Base-by-base conservation (phyloP, 345 rosid genomes). In the Anacardium occidentale region DNA sequence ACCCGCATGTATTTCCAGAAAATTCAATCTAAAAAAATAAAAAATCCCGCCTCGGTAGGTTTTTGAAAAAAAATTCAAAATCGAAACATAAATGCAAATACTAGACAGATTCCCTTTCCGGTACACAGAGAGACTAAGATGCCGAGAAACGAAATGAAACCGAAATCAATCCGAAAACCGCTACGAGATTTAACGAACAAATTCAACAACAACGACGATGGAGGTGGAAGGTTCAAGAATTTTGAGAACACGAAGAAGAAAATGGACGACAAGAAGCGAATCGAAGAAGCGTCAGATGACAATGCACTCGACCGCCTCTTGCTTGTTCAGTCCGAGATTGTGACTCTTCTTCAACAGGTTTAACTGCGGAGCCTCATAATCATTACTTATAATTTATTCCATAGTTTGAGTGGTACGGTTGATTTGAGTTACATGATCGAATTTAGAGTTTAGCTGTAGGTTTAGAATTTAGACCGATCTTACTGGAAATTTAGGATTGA, bases 241-340 rank as follows among this genome's bases (percentile, higher is more conserved):
- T 76, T 85, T 0, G 61, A 10, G 45, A 75, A 70, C 51, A 13
- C 69, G 26, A 70, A 70, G 48, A 42, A 77, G 64, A 44, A 67
- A 69, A 50, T 25, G 37, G 63, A 15, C 10, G 55, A 67, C 8
- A 0, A 37, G 5, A 79, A 12, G n/a, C 73, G 55, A 47, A 77
- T 55, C 53, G 69, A 48, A 20, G 76, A 59, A 61, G 80, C 69
- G 34, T 52, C 26, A 15, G 83, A 45, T 0, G 71, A 74, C 7
- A 88, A 54, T 8, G 67, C 79, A 44, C 82, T 89, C 60, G 97
- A 92, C 74, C 74, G 78, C 26, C 86, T 95, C 74, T 80, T 84
- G 70, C 86, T 86, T 64, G 85, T 87, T 17, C 98, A 86, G 32
- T 88, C 97, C 69, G 87, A 89, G 78, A 78, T 89, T n/a, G 80